Evolutionary conservation across 2,329 filamentous ascomycete genomes (phyloP), one percentile per base, ranked within the genome.

Genomic region (Elsinoe fawcettii): DNA sequence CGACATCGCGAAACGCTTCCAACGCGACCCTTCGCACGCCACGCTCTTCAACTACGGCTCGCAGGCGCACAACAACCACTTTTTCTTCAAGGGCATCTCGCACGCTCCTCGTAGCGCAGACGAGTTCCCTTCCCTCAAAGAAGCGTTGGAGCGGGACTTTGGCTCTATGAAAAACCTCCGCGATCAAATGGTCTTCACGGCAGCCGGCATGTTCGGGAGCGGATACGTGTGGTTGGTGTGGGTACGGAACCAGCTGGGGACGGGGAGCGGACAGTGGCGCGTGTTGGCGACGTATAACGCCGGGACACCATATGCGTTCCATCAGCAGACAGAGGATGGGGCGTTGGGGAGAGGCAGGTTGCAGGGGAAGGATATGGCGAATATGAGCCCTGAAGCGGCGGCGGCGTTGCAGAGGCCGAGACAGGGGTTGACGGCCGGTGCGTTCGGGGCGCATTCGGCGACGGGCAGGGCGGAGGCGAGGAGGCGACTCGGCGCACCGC

Each of bases 221-320:
- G 93, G 93, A 63, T 97, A 95, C 74, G 87, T 97, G 69, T 99
- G 93, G 93, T 85, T 99, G 60, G 88, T 96, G 66, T 69, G 66
- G 64, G 62, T 62, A 16, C 58, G 62, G n/a, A 60, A 66, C 32
- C 58, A 60, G 14, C 12, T 37, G 12, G 60, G 62, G n/a, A 64
- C 72, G 67, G 73, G 74, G 55, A 69, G 70, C 58, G 66, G 71
- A 77, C 66, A 78, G 37, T 73, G 74, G 74, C 83, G 85, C 66
- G 81, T 99, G 67, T 79, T 99, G 59, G 80, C 84, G 65, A 99
- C 93, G 58, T 99, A 97, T 77, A 83, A 91, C 60, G 91, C 92
- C 58, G 93, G 93, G 58, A 88, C 87, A 6, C 93, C 93, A 3
- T 56, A 56, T 37, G 18, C 30, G 7, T 16, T 36, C 12, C 54